These are phyloP conservation scores for Butyriboletus regius DNA, from an alignment of 1,284 basidiomycete genomes.

Conservation along the genomic window DNA sequence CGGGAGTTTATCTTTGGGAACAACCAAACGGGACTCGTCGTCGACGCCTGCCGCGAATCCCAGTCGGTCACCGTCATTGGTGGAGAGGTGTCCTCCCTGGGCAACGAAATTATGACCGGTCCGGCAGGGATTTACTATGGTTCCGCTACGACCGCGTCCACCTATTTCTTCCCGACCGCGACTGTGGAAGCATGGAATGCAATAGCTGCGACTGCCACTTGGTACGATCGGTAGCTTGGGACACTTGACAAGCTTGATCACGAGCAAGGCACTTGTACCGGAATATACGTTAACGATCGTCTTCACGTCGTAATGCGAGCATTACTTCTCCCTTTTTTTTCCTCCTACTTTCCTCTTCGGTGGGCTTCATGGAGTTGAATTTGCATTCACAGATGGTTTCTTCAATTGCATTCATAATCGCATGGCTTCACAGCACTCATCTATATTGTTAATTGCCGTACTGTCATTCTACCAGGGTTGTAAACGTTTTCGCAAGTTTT, in stretches of 20 bases:
- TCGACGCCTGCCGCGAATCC: constrained; percentile 15
- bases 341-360: not conserved
- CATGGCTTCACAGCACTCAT: not conserved
- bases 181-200: constrained; percentile 53
- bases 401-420: constrained; percentile 30
- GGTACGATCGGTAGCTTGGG: not conserved
- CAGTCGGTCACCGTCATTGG: constrained; percentile 42
- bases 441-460: constrained; percentile 2
- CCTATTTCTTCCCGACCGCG: constrained; percentile 45
- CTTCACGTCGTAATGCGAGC: not conserved
- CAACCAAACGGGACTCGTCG: constrained; percentile 48
- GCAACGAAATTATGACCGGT: constrained; percentile 43
- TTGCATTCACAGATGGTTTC: not conserved
- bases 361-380: not conserved
- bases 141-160: constrained; percentile 42
- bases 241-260: not conserved
- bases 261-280: not conserved
- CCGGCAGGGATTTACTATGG: constrained; percentile 50
- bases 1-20: constrained; percentile 55
- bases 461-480: not conserved
- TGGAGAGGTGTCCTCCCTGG: constrained; percentile 43
- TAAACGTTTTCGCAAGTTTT: no score
- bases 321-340: not conserved
- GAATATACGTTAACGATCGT: not conserved
- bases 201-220: constrained; percentile 31